Percentiles rank a stretch among this genome's conserved stretches.
phyloP scores from a whole-genome alignment of 2,329 filamentous ascomycete genomes.

The Chaetomiaceae sp. region DNA sequence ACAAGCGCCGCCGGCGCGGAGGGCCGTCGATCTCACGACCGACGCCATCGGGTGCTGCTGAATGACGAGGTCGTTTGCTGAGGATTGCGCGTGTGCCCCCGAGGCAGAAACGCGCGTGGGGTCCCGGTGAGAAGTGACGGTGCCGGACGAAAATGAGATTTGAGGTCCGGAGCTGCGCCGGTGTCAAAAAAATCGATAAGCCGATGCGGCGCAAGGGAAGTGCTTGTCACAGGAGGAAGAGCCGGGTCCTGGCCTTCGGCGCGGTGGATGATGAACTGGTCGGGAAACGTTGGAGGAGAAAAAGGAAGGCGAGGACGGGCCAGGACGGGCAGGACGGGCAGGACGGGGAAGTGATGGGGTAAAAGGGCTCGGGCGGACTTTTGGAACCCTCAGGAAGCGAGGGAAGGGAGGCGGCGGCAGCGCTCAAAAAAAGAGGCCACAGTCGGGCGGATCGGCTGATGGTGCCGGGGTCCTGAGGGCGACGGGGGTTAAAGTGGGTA shows the following conservation, averaged over 20 bases:
- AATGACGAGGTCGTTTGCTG: neutral
- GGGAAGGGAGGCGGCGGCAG: constrained; percentile 29
- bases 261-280: constrained; percentile 10
- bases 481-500: constrained; percentile 26
- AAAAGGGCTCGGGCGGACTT: constrained; percentile 28
- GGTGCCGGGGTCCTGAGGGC: constrained; percentile 27
- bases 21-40: constrained; percentile 51
- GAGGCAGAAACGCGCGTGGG: neutral
- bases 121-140: too few species aligned
- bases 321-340: constrained; percentile 19
- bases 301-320: constrained; percentile 14
- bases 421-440: constrained; percentile 24
- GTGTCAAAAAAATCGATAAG: constrained; percentile 3
- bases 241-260: neutral
- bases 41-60: constrained; percentile 19
- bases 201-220: constrained; percentile 5
- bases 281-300: constrained; percentile 10
- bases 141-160: constrained; percentile 12
- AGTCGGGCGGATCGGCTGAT: constrained; percentile 30
- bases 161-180: constrained; percentile 20
- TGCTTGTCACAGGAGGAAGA: neutral
- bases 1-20: constrained; percentile 56
- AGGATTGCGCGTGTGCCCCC: neutral
- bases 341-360: constrained; percentile 26
- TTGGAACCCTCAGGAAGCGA: constrained; percentile 26